Conservation (phyloP, 306 rosid genomes). For the Geum urbanum region DNA sequence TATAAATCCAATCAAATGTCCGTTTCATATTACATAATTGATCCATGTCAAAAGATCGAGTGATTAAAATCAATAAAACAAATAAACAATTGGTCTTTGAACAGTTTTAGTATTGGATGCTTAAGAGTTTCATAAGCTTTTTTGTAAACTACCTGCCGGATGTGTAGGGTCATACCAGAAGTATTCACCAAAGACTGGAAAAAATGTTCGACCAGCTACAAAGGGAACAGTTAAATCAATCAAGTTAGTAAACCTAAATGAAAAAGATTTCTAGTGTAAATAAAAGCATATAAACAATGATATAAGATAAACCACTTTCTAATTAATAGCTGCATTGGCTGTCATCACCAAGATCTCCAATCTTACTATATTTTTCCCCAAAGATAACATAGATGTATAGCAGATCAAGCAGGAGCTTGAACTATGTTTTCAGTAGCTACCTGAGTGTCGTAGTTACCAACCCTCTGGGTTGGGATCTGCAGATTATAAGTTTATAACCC, state of each 20-base stretch:
- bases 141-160: constrained; percentile 61
- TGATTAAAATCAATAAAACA: not conserved
- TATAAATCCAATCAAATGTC: not conserved
- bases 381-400: no score
- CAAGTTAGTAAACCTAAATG: constrained; percentile 1
- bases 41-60: not conserved
- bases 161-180: constrained; percentile 96
- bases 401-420: not conserved
- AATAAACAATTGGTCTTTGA: not conserved
- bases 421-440: constrained; percentile 34
- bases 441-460: constrained; percentile 93
- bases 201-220: constrained; percentile 93
- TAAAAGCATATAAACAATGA: not conserved
- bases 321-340: no score
- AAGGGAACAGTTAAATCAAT: constrained; percentile 14
- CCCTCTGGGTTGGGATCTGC: constrained; percentile 80
- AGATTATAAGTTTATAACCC: constrained; percentile 62
- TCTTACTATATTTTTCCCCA: no score
- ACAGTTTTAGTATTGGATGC: not conserved
- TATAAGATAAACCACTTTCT: not conserved
- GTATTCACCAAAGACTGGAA: constrained; percentile 94
- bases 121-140: constrained; percentile 10
- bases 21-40: not conserved
- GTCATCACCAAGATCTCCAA: no score
- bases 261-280: not conserved